Evolutionary conservation across 257 asterid genomes (phyloP).

Genomic region (Rhazya stricta): DNA sequence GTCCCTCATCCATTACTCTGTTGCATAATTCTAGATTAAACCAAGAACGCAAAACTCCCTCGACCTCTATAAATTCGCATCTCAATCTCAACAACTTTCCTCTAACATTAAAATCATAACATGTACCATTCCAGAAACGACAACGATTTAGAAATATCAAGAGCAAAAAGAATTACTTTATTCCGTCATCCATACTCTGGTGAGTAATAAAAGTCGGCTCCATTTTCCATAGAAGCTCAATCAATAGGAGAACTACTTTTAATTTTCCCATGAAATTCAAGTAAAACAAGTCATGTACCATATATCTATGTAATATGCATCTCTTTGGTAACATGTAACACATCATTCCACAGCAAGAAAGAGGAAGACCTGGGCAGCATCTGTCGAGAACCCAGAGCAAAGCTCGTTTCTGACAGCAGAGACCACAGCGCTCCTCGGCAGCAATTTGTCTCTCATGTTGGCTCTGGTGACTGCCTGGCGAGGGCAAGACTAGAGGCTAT

Average conservation of each 20-base stretch:
- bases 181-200: neutral
- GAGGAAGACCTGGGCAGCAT: constrained; percentile 30
- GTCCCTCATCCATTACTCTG: neutral
- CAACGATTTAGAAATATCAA: neutral
- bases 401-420: constrained; percentile 27
- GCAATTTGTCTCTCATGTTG: constrained; percentile 36
- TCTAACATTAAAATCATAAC: neutral
- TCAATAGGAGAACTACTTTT: neutral
- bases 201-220: neutral
- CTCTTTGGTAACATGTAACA: neutral
- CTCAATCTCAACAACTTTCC: neutral
- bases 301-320: neutral
- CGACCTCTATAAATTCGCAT: neutral
- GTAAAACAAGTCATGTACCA: neutral
- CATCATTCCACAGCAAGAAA: neutral
- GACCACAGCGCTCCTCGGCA: constrained; percentile 31
- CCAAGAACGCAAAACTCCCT: neutral
- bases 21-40: neutral
- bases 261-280: neutral
- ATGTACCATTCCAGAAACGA: neutral
- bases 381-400: constrained; percentile 18
- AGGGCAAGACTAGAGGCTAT: no score
- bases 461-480: neutral
- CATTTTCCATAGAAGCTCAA: neutral
- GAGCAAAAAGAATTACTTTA: neutral